These are phyloP conservation scores for Cryptosporidium parvum DNA, from an alignment of 169 alveolate species.

Conservation along the genomic window DNA sequence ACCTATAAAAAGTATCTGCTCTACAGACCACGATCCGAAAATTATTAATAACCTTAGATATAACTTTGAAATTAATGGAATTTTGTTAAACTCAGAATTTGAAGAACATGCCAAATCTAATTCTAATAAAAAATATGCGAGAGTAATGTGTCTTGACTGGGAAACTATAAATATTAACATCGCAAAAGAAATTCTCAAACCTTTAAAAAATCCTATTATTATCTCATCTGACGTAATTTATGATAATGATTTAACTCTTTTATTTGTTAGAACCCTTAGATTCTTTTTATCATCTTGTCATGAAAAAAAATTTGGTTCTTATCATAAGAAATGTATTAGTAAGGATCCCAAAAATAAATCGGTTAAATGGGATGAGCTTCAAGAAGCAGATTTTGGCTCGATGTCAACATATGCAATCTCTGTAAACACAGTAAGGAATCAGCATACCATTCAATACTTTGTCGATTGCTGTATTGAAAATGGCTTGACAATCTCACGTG, in stretches of 20 bases:
- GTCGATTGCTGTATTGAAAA: slow-evolving; percentile 47
- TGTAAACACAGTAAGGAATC: slow-evolving; percentile 41
- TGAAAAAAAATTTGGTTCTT: slow-evolving; percentile 21
- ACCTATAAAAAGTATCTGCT: slow-evolving; percentile 32
- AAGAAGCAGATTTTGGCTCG: slow-evolving; percentile 8
- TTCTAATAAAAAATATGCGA: not conserved
- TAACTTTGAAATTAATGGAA: slow-evolving; percentile 46
- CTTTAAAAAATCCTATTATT: slow-evolving; percentile 31
- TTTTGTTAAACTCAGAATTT: not conserved
- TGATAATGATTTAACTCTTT: slow-evolving; percentile 39
- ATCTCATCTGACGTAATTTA: slow-evolving; percentile 71
- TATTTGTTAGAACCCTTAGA: slow-evolving; percentile 19
- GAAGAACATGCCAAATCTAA: not conserved
- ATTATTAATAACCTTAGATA: slow-evolving; percentile 33
- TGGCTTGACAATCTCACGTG: slow-evolving; percentile 38
- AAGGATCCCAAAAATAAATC: not conserved
- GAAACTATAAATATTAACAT: slow-evolving; percentile 23
- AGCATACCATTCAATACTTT: slow-evolving; percentile 45
- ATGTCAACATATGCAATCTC: slow-evolving; percentile 17
- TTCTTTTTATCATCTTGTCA: not conserved
- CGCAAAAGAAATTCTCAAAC: slow-evolving; percentile 20
- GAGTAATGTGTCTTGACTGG: slow-evolving; percentile 55
- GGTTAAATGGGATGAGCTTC: slow-evolving; percentile 38
- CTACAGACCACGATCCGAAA: slow-evolving; percentile 28
- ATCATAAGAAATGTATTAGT: not conserved